Percentiles rank a stretch among this genome's conserved stretches.
Evolutionary conservation across 441 rosid species (phyloP).

Genomic region (Brassica balearica): DNA sequence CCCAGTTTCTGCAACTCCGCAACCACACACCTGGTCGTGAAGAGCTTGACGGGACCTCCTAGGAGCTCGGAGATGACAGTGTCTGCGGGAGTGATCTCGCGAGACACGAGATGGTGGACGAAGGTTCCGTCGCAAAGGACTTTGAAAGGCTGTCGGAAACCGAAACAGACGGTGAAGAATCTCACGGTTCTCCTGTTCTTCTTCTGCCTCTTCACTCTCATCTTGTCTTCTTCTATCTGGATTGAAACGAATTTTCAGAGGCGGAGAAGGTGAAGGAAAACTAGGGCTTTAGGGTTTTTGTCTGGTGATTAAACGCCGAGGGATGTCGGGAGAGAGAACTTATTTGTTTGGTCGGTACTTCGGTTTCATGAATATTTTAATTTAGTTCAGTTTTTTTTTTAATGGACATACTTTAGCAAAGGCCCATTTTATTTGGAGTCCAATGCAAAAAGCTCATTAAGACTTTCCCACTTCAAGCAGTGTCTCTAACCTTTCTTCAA

Average conservation of each 20-base stretch:
- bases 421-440: too few species aligned
- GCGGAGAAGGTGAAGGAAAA: conserved; percentile 1
- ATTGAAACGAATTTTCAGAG: conserved; percentile 12
- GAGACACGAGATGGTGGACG: conserved; percentile 68
- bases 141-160: conserved; percentile 81
- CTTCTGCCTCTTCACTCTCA: conserved; percentile 86
- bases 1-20: conserved; percentile 85
- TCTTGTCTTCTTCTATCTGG: conserved; percentile 37
- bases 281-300: conserved; percentile 21
- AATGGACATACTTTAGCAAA: too few species aligned
- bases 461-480: too few species aligned
- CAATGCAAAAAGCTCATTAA: too few species aligned
- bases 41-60: conserved; percentile 80
- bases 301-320: neutral
- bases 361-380: too few species aligned
- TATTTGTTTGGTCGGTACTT: conserved; percentile 8
- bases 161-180: conserved; percentile 76
- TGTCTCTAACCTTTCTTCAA: too few species aligned
- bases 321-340: conserved; percentile 1
- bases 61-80: conserved; percentile 66
- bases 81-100: conserved; percentile 70
- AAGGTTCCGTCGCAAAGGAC: conserved; percentile 87
- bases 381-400: too few species aligned
- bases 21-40: conserved; percentile 84
- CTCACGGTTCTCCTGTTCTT: conserved; percentile 74